phyloP scores from a whole-genome alignment of 75 land plant genomes.

The Cryptomeria japonica region DNA sequence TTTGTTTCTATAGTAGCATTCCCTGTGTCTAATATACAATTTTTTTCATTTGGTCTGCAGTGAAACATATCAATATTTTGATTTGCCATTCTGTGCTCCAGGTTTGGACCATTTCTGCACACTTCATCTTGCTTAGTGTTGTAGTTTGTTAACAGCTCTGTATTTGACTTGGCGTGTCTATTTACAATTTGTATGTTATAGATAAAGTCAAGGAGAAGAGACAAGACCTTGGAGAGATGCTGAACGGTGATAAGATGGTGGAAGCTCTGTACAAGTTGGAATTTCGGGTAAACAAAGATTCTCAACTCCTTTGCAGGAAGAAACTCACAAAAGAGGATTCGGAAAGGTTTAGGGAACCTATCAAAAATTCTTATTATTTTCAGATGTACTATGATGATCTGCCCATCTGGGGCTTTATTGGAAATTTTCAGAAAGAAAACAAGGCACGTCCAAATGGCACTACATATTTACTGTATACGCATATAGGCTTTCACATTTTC shows the following conservation, averaged over 20 bases:
- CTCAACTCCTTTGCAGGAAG: slow-evolving; percentile 34
- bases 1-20: background rate
- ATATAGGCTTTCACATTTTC: slow-evolving; percentile 29
- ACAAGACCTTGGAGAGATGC: slow-evolving; percentile 49
- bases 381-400: slow-evolving; percentile 62
- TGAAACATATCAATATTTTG: slow-evolving; percentile 59
- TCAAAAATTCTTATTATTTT: slow-evolving; percentile 43
- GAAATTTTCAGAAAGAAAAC: slow-evolving; percentile 39
- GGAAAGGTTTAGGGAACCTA: no score
- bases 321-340: slow-evolving; percentile 33
- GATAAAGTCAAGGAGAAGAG: slow-evolving; percentile 28
- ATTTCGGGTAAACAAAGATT: slow-evolving; percentile 22
- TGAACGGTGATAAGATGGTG: slow-evolving; percentile 54
- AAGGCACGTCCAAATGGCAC: slow-evolving; percentile 34
- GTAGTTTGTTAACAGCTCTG: background rate
- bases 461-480: slow-evolving; percentile 38
- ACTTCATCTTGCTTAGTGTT: background rate
- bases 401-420: slow-evolving; percentile 62
- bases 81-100: slow-evolving; percentile 58
- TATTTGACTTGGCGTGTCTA: background rate
- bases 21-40: background rate
- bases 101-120: slow-evolving; percentile 24
- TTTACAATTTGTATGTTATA: slow-evolving; percentile 5
- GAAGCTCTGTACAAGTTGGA: slow-evolving; percentile 36
- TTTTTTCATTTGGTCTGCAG: slow-evolving; percentile 20